These are phyloP conservation scores for Aciculoconidium aculeatum DNA, from an alignment of 805 yeast genomes.

Conservation along the genomic window DNA sequence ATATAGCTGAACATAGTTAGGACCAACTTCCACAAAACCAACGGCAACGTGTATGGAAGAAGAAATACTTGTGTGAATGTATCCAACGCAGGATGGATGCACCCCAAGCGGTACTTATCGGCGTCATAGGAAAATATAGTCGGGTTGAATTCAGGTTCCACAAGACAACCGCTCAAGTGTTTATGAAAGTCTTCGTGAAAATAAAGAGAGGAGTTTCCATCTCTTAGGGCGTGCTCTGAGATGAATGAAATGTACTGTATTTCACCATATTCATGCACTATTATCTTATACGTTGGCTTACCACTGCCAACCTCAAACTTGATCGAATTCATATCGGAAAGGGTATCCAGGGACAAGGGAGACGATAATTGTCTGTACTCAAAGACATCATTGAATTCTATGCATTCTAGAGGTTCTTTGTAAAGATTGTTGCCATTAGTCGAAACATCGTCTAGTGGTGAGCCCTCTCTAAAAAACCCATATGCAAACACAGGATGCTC, in stretches of 20 bases:
- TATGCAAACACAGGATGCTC: conserved; percentile 6
- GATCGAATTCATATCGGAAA: conserved; percentile 3
- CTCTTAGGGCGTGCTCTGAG: conserved; percentile 6
- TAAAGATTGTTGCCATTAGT: conserved; percentile 5
- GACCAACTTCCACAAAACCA: conserved; percentile 3
- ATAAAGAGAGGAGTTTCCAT: conserved; percentile 5
- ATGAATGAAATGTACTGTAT: conserved; percentile 5
- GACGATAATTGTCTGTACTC: conserved; percentile 1
- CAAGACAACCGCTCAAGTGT: not conserved
- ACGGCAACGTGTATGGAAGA: conserved; percentile 2
- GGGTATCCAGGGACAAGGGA: not conserved
- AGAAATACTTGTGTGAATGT: conserved; percentile 4
- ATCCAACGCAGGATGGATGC: conserved; percentile 3
- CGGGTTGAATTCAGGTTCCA: not conserved
- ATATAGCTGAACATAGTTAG: conserved; percentile 1
- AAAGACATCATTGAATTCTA: conserved; percentile 5
- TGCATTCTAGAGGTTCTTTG: conserved; percentile 2
- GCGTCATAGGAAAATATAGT: conserved; percentile 3
- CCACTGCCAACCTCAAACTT: conserved; percentile 2
- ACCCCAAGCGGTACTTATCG: conserved; percentile 1
- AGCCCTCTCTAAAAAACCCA: conserved; percentile 5
- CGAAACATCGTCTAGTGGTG: conserved; percentile 4
- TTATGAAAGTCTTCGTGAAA: conserved; percentile 5
- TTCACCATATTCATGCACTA: conserved; percentile 5
- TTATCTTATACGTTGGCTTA: conserved; percentile 3